Conservation (phyloP, 257 asterid species). For the Capsicum rhomboideum region DNA sequence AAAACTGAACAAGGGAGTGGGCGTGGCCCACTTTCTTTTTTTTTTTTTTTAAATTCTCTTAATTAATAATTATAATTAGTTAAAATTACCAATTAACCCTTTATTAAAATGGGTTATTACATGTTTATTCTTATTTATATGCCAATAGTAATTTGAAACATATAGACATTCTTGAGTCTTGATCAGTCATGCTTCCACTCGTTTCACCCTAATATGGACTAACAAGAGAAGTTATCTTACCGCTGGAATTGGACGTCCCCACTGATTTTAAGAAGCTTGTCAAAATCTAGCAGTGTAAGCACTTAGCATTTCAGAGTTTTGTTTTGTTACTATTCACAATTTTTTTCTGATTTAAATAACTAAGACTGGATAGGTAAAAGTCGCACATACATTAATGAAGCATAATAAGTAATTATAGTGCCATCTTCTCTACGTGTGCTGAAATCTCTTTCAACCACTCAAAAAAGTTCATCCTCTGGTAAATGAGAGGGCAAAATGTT, state of each 20-base stretch:
- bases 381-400: not conserved
- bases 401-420: not conserved
- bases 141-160: not conserved
- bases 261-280: not conserved
- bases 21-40: too few species aligned
- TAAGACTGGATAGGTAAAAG: not conserved
- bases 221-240: too few species aligned
- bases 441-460: not conserved
- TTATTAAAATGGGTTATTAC: too few species aligned
- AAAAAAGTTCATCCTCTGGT: not conserved
- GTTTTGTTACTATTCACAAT: not conserved
- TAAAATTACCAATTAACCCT: too few species aligned
- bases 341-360: not conserved
- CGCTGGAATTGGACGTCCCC: not conserved
- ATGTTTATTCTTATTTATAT: not conserved
- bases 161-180: not conserved
- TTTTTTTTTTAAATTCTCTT: too few species aligned
- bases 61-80: too few species aligned
- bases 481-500: not conserved
- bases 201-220: not conserved
- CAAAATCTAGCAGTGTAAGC: not conserved
- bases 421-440: not conserved
- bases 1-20: too few species aligned
- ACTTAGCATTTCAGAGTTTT: not conserved
- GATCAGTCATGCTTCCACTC: not conserved